These are phyloP conservation scores for Lodderomyces metapsilosis DNA, from an alignment of 1,139 yeast genomes.

Conservation along the genomic window DNA sequence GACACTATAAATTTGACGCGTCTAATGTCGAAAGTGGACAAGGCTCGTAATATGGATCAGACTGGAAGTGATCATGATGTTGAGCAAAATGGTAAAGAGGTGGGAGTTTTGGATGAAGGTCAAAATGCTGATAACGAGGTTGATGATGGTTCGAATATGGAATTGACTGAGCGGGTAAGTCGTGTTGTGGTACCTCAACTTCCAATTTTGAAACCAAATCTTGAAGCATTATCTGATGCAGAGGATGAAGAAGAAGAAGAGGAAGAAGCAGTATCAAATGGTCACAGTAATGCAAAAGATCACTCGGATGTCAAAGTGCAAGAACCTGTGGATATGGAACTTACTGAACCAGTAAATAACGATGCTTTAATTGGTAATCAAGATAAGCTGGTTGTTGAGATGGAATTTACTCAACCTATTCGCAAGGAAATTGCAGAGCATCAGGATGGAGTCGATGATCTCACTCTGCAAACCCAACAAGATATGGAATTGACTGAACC, in stretches of 20 bases:
- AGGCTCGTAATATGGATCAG: neutral
- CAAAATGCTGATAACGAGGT: neutral
- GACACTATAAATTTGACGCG: slow-evolving; percentile 18
- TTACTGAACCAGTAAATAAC: slow-evolving; percentile 1
- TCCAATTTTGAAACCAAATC: neutral
- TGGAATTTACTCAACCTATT: slow-evolving; percentile 18
- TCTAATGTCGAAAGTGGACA: neutral
- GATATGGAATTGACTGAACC: slow-evolving; percentile 9
- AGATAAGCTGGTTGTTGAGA: slow-evolving; percentile 4
- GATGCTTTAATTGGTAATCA: neutral
- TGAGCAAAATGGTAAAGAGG: neutral
- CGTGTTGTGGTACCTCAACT: neutral
- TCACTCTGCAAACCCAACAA: neutral
- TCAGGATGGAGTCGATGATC: neutral
- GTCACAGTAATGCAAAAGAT: neutral
- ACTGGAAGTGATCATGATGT: neutral
- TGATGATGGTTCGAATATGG: slow-evolving; percentile 6
- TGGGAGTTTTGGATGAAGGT: neutral
- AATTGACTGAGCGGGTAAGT: slow-evolving; percentile 9
- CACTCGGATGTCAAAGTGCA: neutral
- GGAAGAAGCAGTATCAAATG: neutral
- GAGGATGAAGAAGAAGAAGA: neutral
- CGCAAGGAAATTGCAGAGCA: slow-evolving; percentile 1
- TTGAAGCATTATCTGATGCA: neutral
- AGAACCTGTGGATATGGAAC: neutral